A percentile compares a stretch with the other conserved stretches of the same genome.
These are phyloP conservation scores for Fusarium aywerte DNA, from an alignment of 2,329 filamentous ascomycete genomes.

Conservation along the genomic window DNA sequence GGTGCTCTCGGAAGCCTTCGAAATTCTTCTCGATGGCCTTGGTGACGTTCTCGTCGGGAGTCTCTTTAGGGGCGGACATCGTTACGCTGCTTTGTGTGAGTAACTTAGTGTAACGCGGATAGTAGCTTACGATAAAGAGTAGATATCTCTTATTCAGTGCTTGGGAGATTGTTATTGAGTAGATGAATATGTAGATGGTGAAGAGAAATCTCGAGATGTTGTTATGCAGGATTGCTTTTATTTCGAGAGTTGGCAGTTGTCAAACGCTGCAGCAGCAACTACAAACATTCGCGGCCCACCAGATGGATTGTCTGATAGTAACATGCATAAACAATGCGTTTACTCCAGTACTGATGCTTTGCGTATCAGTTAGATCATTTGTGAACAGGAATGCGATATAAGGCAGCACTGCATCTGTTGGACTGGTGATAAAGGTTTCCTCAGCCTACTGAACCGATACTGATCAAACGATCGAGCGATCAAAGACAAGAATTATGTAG, in stretches of 20 bases:
- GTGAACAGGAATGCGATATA: too few species aligned
- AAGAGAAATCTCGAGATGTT: not conserved
- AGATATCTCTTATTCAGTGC: not conserved
- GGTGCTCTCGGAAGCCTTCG: not conserved
- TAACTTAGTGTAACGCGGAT: too few species aligned
- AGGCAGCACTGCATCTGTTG: too few species aligned
- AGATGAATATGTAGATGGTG: too few species aligned
- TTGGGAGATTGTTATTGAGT: too few species aligned
- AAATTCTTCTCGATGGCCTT: not conserved
- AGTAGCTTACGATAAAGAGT: not conserved
- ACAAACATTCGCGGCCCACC: not conserved
- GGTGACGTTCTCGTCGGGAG: not conserved
- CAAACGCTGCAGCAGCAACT: not conserved
- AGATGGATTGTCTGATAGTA: rapidly evolving
- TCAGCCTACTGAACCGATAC: too few species aligned
- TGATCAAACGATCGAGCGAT: too few species aligned
- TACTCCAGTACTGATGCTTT: too few species aligned
- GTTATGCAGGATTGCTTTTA: not conserved
- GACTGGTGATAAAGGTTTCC: too few species aligned
- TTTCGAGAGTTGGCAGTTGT: not conserved
- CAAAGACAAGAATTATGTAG: too few species aligned
- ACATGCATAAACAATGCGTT: not conserved
- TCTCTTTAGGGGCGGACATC: not conserved
- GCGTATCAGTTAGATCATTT: too few species aligned
- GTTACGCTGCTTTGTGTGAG: not conserved